A percentile compares a stretch with the other conserved stretches of the same genome.
phyloP scores from a whole-genome alignment of 2,329 filamentous ascomycete species.

The Aspergillus hortae region DNA sequence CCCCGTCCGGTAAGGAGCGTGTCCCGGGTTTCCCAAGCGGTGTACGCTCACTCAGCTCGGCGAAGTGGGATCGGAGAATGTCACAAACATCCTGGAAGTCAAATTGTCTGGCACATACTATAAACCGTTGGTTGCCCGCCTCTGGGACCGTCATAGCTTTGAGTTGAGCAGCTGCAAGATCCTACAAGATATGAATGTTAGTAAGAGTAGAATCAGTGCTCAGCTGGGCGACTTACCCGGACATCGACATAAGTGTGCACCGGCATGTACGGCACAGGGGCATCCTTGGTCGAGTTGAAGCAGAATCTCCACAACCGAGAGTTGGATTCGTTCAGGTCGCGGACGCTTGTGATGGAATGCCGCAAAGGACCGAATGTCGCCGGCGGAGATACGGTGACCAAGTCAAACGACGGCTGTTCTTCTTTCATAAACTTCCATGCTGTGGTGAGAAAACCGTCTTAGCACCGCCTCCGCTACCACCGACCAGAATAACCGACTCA shows the following conservation, averaged over 20 bases:
- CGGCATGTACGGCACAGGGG: background rate
- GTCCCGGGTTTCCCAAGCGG: background rate
- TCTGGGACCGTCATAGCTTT: background rate
- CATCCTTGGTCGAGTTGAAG: background rate
- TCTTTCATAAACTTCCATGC: background rate
- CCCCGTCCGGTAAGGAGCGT: background rate
- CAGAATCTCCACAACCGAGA: background rate
- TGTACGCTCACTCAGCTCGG: background rate
- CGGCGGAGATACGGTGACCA: background rate
- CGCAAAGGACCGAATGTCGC: background rate
- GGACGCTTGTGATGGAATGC: background rate
- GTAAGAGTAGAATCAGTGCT: background rate
- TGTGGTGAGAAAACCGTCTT: background rate
- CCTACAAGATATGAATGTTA: background rate
- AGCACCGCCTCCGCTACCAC: background rate
- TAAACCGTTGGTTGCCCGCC: background rate
- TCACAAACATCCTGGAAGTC: background rate
- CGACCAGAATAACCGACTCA: background rate
- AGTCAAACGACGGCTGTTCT: background rate
- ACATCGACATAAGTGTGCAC: background rate
- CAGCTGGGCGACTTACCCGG: background rate
- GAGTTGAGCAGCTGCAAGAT: background rate
- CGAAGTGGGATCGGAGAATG: background rate
- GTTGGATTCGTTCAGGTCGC: constrained; percentile 3
- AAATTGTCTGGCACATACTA: background rate